Conservation (phyloP, 169 alveolate genomes). For the Plasmodium blacklocki region DNA sequence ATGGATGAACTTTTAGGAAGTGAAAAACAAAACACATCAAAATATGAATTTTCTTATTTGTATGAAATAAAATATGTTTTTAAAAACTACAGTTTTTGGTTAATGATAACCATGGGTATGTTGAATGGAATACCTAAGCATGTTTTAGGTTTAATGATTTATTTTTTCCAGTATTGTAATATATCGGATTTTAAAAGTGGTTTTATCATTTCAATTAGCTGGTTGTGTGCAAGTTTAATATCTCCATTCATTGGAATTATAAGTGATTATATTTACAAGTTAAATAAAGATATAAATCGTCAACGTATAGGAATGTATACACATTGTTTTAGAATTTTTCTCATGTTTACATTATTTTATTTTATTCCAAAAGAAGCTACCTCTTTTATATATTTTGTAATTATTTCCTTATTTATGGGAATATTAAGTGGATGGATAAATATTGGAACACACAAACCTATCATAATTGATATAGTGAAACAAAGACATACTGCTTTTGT, state of each 20-base stretch:
- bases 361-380: constrained; percentile 79
- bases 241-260: constrained; percentile 82
- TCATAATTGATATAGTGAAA: constrained; percentile 79
- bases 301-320: constrained; percentile 80
- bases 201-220: constrained; percentile 77
- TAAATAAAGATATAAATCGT: constrained; percentile 77
- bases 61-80: constrained; percentile 77
- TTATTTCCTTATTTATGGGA: constrained; percentile 79
- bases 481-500: constrained; percentile 81
- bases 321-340: constrained; percentile 72
- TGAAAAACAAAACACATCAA: constrained; percentile 21
- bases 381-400: constrained; percentile 74
- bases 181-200: constrained; percentile 80
- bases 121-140: constrained; percentile 82
- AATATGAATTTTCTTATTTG: constrained; percentile 62
- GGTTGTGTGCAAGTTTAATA: constrained; percentile 80
- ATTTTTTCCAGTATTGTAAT: constrained; percentile 82
- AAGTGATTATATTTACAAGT: constrained; percentile 77
- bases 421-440: constrained; percentile 83
- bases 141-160: constrained; percentile 79
- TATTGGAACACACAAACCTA: constrained; percentile 81
- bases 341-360: constrained; percentile 75
- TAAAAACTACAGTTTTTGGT: constrained; percentile 80
- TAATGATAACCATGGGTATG: constrained; percentile 80
- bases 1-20: constrained; percentile 13